Conservation (phyloP, 2,329 filamentous ascomycete species). For the Phaeoacremonium minimum region DNA sequence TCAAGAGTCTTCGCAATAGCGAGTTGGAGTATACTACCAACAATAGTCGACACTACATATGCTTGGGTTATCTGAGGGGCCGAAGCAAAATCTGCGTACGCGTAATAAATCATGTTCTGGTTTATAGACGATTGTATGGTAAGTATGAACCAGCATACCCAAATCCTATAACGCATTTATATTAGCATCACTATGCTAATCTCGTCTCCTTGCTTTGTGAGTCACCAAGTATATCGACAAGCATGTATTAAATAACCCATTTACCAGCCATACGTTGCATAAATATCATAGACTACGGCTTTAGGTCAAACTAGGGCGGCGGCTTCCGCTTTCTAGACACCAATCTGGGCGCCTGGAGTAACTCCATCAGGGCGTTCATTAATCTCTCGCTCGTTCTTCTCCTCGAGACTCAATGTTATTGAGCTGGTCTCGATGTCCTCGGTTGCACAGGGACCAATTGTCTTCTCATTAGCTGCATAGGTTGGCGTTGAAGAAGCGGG, state of each 20-base stretch:
- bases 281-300: constrained; percentile 37
- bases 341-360: constrained; percentile 6
- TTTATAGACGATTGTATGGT: constrained; percentile 23
- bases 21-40: constrained; percentile 22
- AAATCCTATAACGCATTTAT: too few species aligned
- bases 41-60: constrained; percentile 5
- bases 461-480: background rate
- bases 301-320: constrained; percentile 44
- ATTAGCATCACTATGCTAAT: too few species aligned
- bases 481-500: too few species aligned
- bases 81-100: constrained; percentile 19
- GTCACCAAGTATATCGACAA: background rate
- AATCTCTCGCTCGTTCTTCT: constrained; percentile 10
- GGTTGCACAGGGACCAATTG: background rate
- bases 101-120: constrained; percentile 17
- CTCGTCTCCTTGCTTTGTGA: too few species aligned
- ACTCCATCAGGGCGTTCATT: constrained; percentile 9
- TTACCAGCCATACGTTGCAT: constrained; percentile 40
- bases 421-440: constrained; percentile 4
- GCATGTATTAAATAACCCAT: too few species aligned
- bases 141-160: constrained; percentile 27
- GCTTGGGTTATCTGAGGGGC: constrained; percentile 22
- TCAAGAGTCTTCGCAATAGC: constrained; percentile 56
- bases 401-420: constrained; percentile 9
- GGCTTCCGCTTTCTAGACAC: constrained; percentile 45